Conservation (phyloP, 768 basidiomycete genomes). For the Paxillus rubicundulus region DNA sequence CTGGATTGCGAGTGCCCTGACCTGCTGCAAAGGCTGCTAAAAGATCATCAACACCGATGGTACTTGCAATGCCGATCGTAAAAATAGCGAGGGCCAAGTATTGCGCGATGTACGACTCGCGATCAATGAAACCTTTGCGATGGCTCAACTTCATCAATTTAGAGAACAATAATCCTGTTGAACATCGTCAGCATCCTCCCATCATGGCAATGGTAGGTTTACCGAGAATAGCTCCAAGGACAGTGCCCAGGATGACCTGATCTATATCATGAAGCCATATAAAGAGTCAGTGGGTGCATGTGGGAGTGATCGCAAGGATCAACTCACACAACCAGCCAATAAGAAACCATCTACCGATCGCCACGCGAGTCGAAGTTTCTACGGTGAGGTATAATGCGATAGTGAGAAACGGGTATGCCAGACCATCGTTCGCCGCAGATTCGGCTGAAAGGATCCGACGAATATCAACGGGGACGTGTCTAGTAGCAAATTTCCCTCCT, state of each 20-base stretch:
- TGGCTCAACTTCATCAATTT: slow-evolving; percentile 72
- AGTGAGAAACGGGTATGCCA: slow-evolving; percentile 90
- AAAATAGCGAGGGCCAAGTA: slow-evolving; percentile 72
- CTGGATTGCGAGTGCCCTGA: slow-evolving; percentile 22
- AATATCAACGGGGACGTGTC: slow-evolving; percentile 70
- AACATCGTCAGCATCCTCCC: background rate
- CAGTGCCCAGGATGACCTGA: slow-evolving; percentile 73
- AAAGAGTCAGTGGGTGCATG: background rate
- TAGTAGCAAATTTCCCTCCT: slow-evolving; percentile 71
- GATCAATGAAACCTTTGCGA: slow-evolving; percentile 61
- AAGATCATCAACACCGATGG: slow-evolving; percentile 84
- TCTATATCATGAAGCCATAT: slow-evolving; percentile 43
- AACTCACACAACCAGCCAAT: slow-evolving; percentile 71
- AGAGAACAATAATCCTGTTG: slow-evolving; percentile 61
- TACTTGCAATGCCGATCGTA: slow-evolving; percentile 73
- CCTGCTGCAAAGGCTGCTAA: slow-evolving; percentile 87
- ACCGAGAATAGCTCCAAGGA: slow-evolving; percentile 61
- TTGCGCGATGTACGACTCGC: slow-evolving; percentile 87
- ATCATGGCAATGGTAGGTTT: slow-evolving; percentile 6
- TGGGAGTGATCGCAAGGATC: background rate
- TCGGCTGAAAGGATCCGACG: slow-evolving; percentile 84
- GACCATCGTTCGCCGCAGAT: slow-evolving; percentile 92
- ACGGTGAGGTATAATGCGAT: slow-evolving; percentile 84
- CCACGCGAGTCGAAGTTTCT: slow-evolving; percentile 57
- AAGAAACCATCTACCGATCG: slow-evolving; percentile 83